Evolutionary conservation across 371 early-diverging fungal species (phyloP).

Genomic region (Mortierella sp.): DNA sequence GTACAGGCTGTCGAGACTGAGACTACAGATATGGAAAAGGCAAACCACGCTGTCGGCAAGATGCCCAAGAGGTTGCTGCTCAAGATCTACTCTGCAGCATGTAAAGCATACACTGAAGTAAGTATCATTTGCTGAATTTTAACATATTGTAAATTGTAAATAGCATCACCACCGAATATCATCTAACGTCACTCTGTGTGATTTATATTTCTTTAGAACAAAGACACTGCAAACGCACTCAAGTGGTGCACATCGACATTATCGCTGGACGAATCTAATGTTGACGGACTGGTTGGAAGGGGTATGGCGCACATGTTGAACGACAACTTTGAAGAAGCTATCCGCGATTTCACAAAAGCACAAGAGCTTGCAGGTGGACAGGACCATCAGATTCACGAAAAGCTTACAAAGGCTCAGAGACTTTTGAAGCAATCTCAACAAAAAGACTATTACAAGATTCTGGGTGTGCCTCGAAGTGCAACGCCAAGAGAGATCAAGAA

Average conservation of each 20-base stretch:
- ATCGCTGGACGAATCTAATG: constrained; percentile 71
- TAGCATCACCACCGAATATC: too few relatives aligned
- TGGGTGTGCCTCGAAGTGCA: constrained; percentile 87
- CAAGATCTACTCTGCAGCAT: constrained; percentile 71
- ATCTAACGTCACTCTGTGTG: neutral
- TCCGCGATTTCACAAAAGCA: constrained; percentile 78
- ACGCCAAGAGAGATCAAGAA: constrained; percentile 88
- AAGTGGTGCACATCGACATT: constrained; percentile 73
- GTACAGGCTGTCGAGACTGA: constrained; percentile 65
- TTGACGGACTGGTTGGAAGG: constrained; percentile 76
- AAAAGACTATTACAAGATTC: constrained; percentile 95
- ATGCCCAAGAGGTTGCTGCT: constrained; percentile 67
- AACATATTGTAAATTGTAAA: neutral
- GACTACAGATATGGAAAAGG: constrained; percentile 50
- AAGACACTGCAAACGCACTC: constrained; percentile 60
- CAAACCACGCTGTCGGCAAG: constrained; percentile 53
- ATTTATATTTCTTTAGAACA: constrained; percentile 32
- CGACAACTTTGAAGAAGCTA: constrained; percentile 84
- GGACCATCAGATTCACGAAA: constrained; percentile 69
- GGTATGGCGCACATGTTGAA: constrained; percentile 77
- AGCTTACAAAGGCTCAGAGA: constrained; percentile 74
- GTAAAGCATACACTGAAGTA: constrained; percentile 71
- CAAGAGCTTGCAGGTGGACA: constrained; percentile 71
- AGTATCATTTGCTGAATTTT: constrained; percentile 14
- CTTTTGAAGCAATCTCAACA: constrained; percentile 78